Evolutionary conservation across 2,329 filamentous ascomycete genomes (phyloP).

Genomic region (Fusarium pseudograminearum): DNA sequence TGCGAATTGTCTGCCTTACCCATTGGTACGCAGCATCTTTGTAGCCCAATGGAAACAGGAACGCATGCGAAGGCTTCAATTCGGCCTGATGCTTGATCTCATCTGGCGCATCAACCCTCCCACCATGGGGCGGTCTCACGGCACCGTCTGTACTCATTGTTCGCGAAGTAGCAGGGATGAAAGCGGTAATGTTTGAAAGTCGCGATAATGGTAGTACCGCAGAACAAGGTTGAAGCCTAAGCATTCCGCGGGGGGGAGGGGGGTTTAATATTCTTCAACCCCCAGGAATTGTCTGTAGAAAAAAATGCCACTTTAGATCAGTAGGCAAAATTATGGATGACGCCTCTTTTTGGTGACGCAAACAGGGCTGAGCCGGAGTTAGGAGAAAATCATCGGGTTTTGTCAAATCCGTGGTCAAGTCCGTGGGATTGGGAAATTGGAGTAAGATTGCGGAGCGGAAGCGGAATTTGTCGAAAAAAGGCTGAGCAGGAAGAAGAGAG

Average conservation of each 20-base stretch:
- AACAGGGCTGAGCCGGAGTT: constrained; percentile 42
- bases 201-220: constrained; percentile 58
- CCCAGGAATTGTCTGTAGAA: constrained; percentile 30
- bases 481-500: constrained; percentile 2
- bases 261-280: constrained; percentile 40
- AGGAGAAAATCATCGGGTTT: constrained; percentile 41
- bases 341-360: constrained; percentile 40
- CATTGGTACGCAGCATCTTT: constrained; percentile 93
- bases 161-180: constrained; percentile 41
- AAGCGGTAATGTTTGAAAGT: constrained; percentile 50
- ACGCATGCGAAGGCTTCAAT: constrained; percentile 53
- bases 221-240: constrained; percentile 57
- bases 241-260: constrained; percentile 56
- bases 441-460: constrained; percentile 19
- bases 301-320: constrained; percentile 11
- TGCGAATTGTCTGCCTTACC: constrained; percentile 62
- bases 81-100: constrained; percentile 47
- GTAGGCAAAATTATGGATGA: constrained; percentile 40
- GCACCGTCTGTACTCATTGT: constrained; percentile 52
- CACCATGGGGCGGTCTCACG: constrained; percentile 41
- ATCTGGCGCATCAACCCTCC: constrained; percentile 38
- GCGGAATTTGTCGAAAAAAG: not conserved
- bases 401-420: constrained; percentile 34
- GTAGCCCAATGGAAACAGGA: constrained; percentile 85
- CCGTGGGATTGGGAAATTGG: constrained; percentile 26